These are phyloP conservation scores for Wickerhamomyces chambardii DNA, from an alignment of 805 yeast genomes.

Conservation along the genomic window DNA sequence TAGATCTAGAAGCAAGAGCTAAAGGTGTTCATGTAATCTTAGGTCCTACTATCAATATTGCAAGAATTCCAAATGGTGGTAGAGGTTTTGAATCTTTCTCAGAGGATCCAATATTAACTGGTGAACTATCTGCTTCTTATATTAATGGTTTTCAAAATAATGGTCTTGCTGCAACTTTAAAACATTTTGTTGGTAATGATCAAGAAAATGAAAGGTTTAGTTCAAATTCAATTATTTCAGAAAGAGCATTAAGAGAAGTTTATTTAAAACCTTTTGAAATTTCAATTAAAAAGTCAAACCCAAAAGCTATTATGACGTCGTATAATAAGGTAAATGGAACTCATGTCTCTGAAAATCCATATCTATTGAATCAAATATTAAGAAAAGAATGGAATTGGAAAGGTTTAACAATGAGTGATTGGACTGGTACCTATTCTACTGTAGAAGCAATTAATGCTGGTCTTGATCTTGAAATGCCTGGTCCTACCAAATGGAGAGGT, in stretches of 20 bases:
- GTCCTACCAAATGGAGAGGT: conserved; percentile 38
- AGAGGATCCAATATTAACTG: conserved; percentile 46
- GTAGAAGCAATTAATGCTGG: conserved; percentile 41
- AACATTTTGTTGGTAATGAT: conserved; percentile 55
- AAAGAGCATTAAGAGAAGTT: conserved; percentile 54
- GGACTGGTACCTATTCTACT: conserved; percentile 49
- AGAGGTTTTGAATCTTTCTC: conserved; percentile 51
- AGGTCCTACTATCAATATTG: conserved; percentile 42
- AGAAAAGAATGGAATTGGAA: conserved; percentile 48
- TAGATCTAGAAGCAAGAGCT: conserved; percentile 44
- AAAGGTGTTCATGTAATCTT: conserved; percentile 41
- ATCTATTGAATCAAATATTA: conserved; percentile 33
- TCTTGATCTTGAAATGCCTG: conserved; percentile 59
- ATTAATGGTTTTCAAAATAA: conserved; percentile 43
- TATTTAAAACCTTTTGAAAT: conserved; percentile 53
- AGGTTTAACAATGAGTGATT: conserved; percentile 51
- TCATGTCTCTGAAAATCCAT: conserved; percentile 37
- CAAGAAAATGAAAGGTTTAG: conserved; percentile 43
- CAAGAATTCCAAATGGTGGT: conserved; percentile 50
- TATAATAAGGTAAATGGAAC: conserved; percentile 54
- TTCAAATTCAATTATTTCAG: conserved; percentile 37
- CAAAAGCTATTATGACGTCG: conserved; percentile 47
- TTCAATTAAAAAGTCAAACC: conserved; percentile 42
- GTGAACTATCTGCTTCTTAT: conserved; percentile 31
- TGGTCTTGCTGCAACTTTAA: conserved; percentile 42